phyloP scores from a whole-genome alignment of 345 rosid genomes.

The Gossypium anomalum region DNA sequence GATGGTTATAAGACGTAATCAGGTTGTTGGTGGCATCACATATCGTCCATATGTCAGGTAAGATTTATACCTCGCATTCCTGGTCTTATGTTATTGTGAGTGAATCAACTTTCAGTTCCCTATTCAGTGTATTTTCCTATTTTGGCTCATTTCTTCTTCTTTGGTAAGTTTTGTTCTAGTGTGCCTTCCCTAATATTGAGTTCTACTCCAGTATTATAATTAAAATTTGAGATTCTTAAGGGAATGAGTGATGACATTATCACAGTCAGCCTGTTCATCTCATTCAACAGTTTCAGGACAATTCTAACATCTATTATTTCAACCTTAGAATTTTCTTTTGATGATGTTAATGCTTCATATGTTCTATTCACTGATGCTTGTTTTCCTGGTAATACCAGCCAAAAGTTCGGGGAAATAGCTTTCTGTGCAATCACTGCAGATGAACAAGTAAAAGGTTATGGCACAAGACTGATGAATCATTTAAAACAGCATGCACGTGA shows the following conservation, averaged over 20 bases:
- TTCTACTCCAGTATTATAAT: neutral
- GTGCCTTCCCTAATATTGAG: neutral
- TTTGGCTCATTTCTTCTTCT: neutral
- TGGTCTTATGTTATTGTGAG: neutral
- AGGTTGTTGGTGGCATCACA: constrained; percentile 97
- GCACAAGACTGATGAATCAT: constrained; percentile 99
- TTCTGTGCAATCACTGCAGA: constrained; percentile 99
- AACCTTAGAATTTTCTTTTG: neutral
- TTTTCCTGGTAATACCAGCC: constrained; percentile 43
- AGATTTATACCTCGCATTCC: constrained; percentile 13
- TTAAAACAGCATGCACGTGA: constrained; percentile 95
- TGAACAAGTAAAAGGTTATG: constrained; percentile 99
- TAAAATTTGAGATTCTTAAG: neutral
- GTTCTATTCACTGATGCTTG: constrained; percentile 11
- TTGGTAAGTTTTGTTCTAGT: neutral
- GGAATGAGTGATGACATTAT: neutral
- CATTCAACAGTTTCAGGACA: neutral
- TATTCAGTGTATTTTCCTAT: neutral
- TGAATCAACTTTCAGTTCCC: neutral
- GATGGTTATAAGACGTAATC: constrained; percentile 85
- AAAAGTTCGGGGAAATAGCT: constrained; percentile 98
- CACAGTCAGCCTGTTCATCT: neutral
- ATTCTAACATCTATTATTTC: neutral
- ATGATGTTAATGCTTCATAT: neutral
- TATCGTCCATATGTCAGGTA: constrained; percentile 96